Conservation (phyloP, 768 basidiomycete genomes). For the Candolleomyces aberdarensis region DNA sequence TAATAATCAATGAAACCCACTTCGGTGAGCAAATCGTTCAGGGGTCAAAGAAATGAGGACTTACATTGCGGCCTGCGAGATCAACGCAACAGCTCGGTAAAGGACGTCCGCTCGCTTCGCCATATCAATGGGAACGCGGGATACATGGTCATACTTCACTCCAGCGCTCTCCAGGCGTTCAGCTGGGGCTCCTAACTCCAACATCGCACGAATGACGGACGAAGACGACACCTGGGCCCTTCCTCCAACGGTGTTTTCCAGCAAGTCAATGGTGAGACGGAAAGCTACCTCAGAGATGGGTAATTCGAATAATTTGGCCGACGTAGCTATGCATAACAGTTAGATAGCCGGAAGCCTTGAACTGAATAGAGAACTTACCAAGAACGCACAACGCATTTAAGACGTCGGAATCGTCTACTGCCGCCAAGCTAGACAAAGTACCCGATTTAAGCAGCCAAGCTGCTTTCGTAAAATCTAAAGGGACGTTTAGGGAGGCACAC, state of each 20-base stretch:
- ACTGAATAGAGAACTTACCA: neutral
- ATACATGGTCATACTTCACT: constrained; percentile 21
- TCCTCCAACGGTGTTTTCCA: constrained; percentile 7
- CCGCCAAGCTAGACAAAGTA: neutral
- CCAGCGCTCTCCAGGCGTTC: constrained; percentile 29
- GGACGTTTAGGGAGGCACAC: neutral
- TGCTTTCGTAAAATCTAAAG: constrained; percentile 3
- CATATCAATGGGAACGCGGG: constrained; percentile 11
- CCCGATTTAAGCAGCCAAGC: constrained; percentile 4
- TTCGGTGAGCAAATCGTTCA: too few species aligned
- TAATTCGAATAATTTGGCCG: neutral
- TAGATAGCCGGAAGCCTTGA: neutral
- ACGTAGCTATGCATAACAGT: neutral
- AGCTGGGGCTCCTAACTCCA: constrained; percentile 43
- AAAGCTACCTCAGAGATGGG: constrained; percentile 3
- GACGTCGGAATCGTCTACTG: neutral
- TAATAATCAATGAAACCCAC: constrained; percentile 10
- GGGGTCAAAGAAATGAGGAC: constrained; percentile 14
- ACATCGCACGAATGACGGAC: constrained; percentile 32
- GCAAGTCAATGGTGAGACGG: neutral
- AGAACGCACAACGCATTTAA: neutral
- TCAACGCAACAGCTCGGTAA: constrained; percentile 38
- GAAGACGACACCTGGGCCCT: neutral
- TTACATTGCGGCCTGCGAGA: constrained; percentile 46
- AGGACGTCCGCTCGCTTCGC: constrained; percentile 29